Base-by-base conservation (phyloP, 352 stramenopile genomes). In the Paralagenidium karlingii region DNA sequence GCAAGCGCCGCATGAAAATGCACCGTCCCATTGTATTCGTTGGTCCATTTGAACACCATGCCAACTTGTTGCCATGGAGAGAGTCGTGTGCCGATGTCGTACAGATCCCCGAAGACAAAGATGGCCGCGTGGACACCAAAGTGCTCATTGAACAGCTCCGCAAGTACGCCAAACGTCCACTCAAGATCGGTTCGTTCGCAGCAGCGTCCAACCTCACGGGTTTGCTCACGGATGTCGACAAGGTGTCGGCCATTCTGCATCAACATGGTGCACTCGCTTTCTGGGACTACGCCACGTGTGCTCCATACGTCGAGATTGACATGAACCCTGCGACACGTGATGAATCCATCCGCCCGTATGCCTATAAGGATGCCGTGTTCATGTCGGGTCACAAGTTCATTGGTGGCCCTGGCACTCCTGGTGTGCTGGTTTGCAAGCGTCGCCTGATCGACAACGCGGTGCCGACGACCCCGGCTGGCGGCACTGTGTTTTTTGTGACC, bases 351-450 rank as follows among this genome's bases (percentile, higher is more conserved):
- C 47, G 55, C 0, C 49, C 57, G 39, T 60, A 53, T 24, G 52
- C 57, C 2, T 68, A 81, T 40, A 96, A 97, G 49, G 94, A 98
- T 62, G 95, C 93, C 0, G 68, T 98, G 16, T 96, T 97, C 56
- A 83, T 98, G 43, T 97, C 75, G 3, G 82, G 86, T 2, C 95
- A 99, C 73, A 99, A 99, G 61, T 92, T 98, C 36, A 46, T 97
- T 10, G 95, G 95, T 25, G 95, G 94, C 6, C 78, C 83, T 0
- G 84, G 81, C 9, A 92, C 84, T 5, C 82, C 92, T 3, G 92
- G 94, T 12, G 80, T 99, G 3, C 68, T 99, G 11, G 71, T 99
- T 3, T 61, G 97, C 8, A 99, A 98, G 53, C 93, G 96, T 77
- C 52, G 55, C 2, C 48, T 89, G n/a, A 55, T 88, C 7, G 43